These are phyloP conservation scores for Amphirosellinia nigrospora DNA, from an alignment of 495 filamentous ascomycete species.

Conservation along the genomic window DNA sequence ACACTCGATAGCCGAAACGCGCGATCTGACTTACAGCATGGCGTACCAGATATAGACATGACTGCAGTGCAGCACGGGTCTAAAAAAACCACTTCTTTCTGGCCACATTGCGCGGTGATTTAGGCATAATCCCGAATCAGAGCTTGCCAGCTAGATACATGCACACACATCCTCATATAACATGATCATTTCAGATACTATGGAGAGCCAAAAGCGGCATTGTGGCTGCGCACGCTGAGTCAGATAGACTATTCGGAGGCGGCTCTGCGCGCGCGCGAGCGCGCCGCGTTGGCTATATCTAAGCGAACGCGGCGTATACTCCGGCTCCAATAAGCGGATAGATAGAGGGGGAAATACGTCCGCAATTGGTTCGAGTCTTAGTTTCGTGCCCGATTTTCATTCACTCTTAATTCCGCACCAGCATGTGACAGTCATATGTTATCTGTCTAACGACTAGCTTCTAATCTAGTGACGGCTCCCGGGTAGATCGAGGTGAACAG, in stretches of 20 bases:
- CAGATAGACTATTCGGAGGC: slow-evolving; percentile 22
- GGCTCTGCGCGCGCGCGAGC: slow-evolving; percentile 20
- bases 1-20: slow-evolving; percentile 21
- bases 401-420: background rate
- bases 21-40: slow-evolving; percentile 26
- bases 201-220: slow-evolving; percentile 12
- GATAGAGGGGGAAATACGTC: background rate
- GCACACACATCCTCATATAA: background rate
- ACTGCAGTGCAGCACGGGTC: slow-evolving; percentile 23
- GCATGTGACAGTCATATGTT: background rate
- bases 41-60: slow-evolving; percentile 24
- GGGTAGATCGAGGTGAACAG: background rate
- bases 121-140: slow-evolving; percentile 13
- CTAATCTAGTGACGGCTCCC: background rate
- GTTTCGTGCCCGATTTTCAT: background rate
- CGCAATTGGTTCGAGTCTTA: background rate
- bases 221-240: slow-evolving; percentile 17
- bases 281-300: background rate
- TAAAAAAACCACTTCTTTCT: background rate
- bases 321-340: background rate
- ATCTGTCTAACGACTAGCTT: background rate
- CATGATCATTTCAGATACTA: slow-evolving; percentile 3
- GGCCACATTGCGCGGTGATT: slow-evolving; percentile 12
- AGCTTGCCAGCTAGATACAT: background rate
- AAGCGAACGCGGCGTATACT: background rate